Conservation (phyloP, 192 early-diverging fungal species). For the Coemansia guatemalensis region DNA sequence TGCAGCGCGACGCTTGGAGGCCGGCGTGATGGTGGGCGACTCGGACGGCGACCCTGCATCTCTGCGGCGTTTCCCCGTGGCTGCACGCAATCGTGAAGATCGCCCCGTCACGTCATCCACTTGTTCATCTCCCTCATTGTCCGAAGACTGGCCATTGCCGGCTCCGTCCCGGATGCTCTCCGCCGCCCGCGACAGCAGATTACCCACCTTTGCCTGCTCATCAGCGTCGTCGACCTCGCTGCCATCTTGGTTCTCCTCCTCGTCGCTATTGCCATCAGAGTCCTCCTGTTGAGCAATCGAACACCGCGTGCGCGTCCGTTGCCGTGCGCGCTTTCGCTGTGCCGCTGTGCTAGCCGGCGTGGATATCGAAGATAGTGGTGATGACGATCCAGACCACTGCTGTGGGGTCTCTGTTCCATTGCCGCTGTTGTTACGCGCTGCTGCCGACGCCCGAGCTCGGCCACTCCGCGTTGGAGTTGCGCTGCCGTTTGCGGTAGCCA, state of each 20-base stretch:
- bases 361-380: constrained; percentile 43
- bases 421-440: background rate
- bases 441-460: background rate
- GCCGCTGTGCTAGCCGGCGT: constrained; percentile 21
- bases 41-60: constrained; percentile 8
- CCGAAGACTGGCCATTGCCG: background rate
- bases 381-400: constrained; percentile 29
- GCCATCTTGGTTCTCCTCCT: background rate
- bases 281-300: background rate
- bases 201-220: constrained; percentile 2
- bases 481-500: constrained; percentile 2
- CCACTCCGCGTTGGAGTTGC: constrained; percentile 8
- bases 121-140: constrained; percentile 6
- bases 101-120: constrained; percentile 7
- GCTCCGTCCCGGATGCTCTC: constrained; percentile 19
- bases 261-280: constrained; percentile 1
- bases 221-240: background rate
- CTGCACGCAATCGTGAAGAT: constrained; percentile 19
- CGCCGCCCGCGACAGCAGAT: constrained; percentile 21
- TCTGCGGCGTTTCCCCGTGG: constrained; percentile 8
- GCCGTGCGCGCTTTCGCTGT: constrained; percentile 5
- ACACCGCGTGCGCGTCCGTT: constrained; percentile 1
- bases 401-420: background rate
- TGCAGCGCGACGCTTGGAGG: constrained; percentile 1
- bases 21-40: background rate